phyloP scores from a whole-genome alignment of 768 basidiomycete species.

The Bullera alba region DNA sequence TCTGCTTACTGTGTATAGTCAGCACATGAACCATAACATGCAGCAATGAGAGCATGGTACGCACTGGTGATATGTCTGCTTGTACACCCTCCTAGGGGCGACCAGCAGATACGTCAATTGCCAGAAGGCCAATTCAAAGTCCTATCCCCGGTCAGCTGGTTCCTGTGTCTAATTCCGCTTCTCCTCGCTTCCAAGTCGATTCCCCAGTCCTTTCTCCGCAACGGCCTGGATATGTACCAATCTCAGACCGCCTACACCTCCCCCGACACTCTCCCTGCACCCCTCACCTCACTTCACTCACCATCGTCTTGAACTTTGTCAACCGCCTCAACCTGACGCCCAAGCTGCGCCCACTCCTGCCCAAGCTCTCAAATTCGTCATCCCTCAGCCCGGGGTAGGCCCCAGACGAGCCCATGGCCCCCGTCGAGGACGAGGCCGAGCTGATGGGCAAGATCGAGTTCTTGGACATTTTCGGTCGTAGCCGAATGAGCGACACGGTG shows the following conservation, averaged over 20 bases:
- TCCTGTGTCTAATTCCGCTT: no score
- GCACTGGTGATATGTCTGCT: slow-evolving; percentile 96
- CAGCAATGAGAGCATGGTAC: neutral
- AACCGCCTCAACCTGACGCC: slow-evolving; percentile 74
- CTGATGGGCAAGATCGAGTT: slow-evolving; percentile 4
- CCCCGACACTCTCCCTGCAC: neutral
- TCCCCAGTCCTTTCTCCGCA: neutral
- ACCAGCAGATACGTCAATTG: slow-evolving; percentile 89
- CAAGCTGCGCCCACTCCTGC: slow-evolving; percentile 49
- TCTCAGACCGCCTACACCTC: neutral
- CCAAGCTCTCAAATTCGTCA: neutral
- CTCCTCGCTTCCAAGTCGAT: slow-evolving; percentile 1
- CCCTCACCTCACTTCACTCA: slow-evolving; percentile 40
- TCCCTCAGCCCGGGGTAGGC: no score
- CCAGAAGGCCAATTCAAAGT: slow-evolving; percentile 95
- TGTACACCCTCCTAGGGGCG: slow-evolving; percentile 88
- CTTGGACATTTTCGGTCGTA: slow-evolving; percentile 3
- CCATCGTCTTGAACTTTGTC: slow-evolving; percentile 82
- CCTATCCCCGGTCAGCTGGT: slow-evolving; percentile 52
- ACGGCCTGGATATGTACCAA: neutral
- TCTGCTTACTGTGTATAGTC: slow-evolving; percentile 55
- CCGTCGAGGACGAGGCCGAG: no score
- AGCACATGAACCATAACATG: neutral
- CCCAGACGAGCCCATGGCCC: no score
- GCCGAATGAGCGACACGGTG: slow-evolving; percentile 4